These are phyloP conservation scores for Geranomyces variabilis DNA, from an alignment of 192 early-diverging fungal genomes.

Conservation along the genomic window DNA sequence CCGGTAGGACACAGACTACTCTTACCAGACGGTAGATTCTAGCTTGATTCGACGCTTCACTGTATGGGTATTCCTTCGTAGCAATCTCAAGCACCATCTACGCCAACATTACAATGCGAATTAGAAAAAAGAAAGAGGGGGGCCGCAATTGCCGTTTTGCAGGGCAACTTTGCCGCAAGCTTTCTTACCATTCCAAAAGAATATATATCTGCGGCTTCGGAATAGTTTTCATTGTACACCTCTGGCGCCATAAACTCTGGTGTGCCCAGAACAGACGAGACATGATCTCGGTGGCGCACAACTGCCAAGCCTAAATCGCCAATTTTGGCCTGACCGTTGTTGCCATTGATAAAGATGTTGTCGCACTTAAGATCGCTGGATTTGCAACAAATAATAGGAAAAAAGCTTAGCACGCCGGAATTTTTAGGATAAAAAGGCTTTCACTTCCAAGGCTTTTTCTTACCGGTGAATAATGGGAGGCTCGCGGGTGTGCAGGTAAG, in stretches of 20 bases:
- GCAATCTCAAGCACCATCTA: slow-evolving; percentile 50
- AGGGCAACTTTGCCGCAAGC: slow-evolving; percentile 37
- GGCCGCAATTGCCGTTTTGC: no score
- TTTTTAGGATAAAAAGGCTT: no score
- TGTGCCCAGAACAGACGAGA: slow-evolving; percentile 73
- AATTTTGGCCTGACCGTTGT: slow-evolving; percentile 86
- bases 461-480: slow-evolving; percentile 84
- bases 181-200: slow-evolving; percentile 79
- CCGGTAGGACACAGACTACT: no score
- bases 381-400: background rate
- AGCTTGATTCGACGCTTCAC: slow-evolving; percentile 80
- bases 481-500: slow-evolving; percentile 74
- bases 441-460: no score
- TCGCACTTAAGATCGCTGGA: slow-evolving; percentile 57
- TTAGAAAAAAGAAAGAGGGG: slow-evolving; percentile 5
- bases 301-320: slow-evolving; percentile 81
- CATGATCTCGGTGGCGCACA: slow-evolving; percentile 65
- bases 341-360: slow-evolving; percentile 90
- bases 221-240: slow-evolving; percentile 86
- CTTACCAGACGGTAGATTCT: slow-evolving; percentile 85
- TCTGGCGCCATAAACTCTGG: slow-evolving; percentile 93
- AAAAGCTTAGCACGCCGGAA: no score
- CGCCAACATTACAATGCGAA: no score
- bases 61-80: slow-evolving; percentile 88
- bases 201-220: slow-evolving; percentile 88